Base-by-base conservation (phyloP, 306 rosid species). In the Sphenostylis stenocarpa region DNA sequence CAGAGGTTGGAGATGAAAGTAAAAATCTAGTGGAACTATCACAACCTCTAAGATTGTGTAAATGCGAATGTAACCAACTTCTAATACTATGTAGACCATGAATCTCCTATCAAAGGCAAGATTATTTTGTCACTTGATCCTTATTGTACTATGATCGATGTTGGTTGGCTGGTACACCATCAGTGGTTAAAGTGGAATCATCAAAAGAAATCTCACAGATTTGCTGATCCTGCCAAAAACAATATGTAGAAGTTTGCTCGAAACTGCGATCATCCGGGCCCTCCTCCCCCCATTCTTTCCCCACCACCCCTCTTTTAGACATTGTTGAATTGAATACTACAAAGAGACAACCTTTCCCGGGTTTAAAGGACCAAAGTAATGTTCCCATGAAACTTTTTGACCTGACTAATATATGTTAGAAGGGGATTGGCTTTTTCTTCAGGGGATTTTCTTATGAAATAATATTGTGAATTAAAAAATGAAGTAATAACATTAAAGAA, bases 321-420 rank as follows among this genome's bases (percentile, higher is more conserved):
- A 80, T 28, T 26, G 60, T 49, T 61, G 48, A 77, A 72, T 84
- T 45, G 11, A 67, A 52, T 61, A 29, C 49, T 62, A 65, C 24
- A 70, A 62, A 81, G 83, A 56, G 74, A 55, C 78, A 61, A 77
- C 70, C 77, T 52, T 74, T 85, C 36, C 85, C 83, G 73, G 85
- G 63, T 73, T 23, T 55, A 56, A 74, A 53, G 83, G 83, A 33
- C 23, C 62, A 36, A 49, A 44, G 33, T 24, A n/a, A 60, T 72
- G 81, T 31, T 74, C 58, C 63, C 60, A 26, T 77, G 75, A 5
- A 68, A 34, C 83, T 85, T 73, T n/a, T 81, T 81, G 61, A 73
- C 63, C 56, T 73, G 68, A 36, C 28, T 57, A 3, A 11, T 24
- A 28, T 0, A 43, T 74, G 49, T 67, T 53, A 12, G 11, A 36